Conservation (phyloP, 2,329 filamentous ascomycete genomes). For the Exophiala mesophila region DNA sequence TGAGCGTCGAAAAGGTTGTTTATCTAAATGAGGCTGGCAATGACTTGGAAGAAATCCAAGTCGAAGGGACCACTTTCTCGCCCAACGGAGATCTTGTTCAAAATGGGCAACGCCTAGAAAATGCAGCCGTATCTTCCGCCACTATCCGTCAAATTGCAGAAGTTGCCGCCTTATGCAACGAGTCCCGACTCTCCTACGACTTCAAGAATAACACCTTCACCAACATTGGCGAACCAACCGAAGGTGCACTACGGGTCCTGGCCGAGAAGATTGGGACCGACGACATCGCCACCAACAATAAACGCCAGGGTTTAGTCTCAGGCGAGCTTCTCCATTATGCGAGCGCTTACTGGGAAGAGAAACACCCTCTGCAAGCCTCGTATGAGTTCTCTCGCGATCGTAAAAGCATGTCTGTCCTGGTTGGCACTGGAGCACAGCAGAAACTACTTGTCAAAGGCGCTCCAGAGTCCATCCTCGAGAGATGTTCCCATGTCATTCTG, state of each 20-base stretch:
- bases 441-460: constrained; percentile 94
- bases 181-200: constrained; percentile 78
- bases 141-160: constrained; percentile 75
- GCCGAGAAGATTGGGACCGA: constrained; percentile 92
- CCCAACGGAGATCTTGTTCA: constrained; percentile 70
- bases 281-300: constrained; percentile 55
- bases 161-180: constrained; percentile 76
- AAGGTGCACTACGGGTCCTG: constrained; percentile 84
- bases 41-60: constrained; percentile 76
- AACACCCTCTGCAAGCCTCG: constrained; percentile 70
- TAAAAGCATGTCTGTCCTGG: constrained; percentile 98
- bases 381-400: constrained; percentile 97
- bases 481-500: constrained; percentile 76
- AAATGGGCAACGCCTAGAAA: constrained; percentile 62
- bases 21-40: constrained; percentile 70
- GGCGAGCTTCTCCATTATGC: constrained; percentile 69
- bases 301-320: constrained; percentile 43
- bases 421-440: constrained; percentile 63
- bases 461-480: constrained; percentile 87
- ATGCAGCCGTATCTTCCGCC: constrained; percentile 65
- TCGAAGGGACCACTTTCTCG: constrained; percentile 88
- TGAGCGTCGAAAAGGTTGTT: constrained; percentile 94
- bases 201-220: constrained; percentile 66
- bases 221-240: constrained; percentile 89
- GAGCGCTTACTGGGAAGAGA: constrained; percentile 77